Conservation (phyloP, 495 filamentous ascomycete species). For the Apiosordaria backusii region DNA sequence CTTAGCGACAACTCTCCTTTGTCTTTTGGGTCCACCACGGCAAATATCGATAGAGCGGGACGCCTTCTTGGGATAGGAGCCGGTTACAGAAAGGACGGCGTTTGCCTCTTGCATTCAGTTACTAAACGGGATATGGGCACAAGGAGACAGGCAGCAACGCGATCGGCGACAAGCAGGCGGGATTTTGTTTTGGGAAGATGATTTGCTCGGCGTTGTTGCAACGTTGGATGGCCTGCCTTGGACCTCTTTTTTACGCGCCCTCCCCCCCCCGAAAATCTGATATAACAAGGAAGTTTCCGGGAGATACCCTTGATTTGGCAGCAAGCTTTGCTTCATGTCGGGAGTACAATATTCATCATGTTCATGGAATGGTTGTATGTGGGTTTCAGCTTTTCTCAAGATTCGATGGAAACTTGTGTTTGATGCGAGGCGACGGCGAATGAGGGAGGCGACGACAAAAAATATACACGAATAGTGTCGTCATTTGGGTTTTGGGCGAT, state of each 20-base stretch:
- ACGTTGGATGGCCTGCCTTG: conserved; percentile 14
- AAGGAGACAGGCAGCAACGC: too few relatives aligned
- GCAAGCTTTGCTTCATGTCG: conserved; percentile 9
- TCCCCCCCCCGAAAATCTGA: too few relatives aligned
- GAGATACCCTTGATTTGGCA: conserved; percentile 24
- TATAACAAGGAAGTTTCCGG: conserved; percentile 12
- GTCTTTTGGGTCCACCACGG: background rate
- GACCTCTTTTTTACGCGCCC: background rate
- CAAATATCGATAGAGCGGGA: background rate
- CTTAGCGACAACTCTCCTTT: background rate
- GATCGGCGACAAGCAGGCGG: too few relatives aligned
- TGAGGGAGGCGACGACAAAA: background rate
- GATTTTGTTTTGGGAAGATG: background rate
- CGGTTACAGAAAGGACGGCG: background rate
- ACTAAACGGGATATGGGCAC: too few relatives aligned
- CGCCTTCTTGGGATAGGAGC: background rate
- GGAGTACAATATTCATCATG: conserved; percentile 12
- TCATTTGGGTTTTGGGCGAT: background rate
- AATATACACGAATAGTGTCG: background rate
- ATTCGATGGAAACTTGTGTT: too few relatives aligned
- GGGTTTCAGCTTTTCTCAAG: too few relatives aligned
- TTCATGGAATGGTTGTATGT: conserved; percentile 14
- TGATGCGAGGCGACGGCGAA: too few relatives aligned
- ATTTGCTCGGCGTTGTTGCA: background rate
- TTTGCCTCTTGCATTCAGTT: too few relatives aligned